phyloP scores from a whole-genome alignment of 805 yeast genomes.

The Lachancea quebecensis region DNA sequence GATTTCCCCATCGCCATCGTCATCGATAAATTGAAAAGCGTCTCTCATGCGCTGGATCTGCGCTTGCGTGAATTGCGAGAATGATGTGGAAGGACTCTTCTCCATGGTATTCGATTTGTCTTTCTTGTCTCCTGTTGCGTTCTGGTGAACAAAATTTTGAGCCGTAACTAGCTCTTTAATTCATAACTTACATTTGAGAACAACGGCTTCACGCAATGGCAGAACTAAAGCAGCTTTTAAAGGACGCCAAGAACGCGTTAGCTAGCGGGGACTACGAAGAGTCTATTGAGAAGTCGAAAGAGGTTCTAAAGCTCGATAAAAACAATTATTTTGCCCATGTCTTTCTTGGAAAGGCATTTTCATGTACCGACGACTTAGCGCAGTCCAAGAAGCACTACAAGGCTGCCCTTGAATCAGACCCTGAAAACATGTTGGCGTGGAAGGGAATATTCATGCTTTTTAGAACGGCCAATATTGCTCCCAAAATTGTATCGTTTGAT shows the following conservation, averaged over 20 bases:
- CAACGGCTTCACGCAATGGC: constrained; percentile 24
- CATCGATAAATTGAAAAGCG: constrained; percentile 74
- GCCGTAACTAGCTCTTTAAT: too few relatives aligned
- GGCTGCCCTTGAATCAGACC: constrained; percentile 44
- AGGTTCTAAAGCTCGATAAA: constrained; percentile 50
- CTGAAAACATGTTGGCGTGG: constrained; percentile 61
- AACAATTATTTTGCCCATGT: constrained; percentile 59
- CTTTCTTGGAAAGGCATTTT: constrained; percentile 65
- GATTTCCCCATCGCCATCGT: constrained; percentile 68
- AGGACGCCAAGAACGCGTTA: constrained; percentile 46
- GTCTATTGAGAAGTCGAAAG: constrained; percentile 50
- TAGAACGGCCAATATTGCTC: constrained; percentile 22
- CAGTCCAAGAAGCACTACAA: constrained; percentile 40
- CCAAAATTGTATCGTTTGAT: constrained; percentile 37
- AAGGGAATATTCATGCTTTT: constrained; percentile 60
- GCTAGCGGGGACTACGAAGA: constrained; percentile 52
- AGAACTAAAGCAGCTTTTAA: constrained; percentile 33
- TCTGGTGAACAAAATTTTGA: neutral
- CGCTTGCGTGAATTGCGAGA: constrained; percentile 45
- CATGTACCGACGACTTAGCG: constrained; percentile 34
- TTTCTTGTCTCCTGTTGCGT: too few relatives aligned
- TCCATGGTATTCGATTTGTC: constrained; percentile 13
- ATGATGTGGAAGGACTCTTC: constrained; percentile 28
- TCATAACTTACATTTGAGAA: neutral
- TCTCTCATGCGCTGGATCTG: constrained; percentile 64